These are phyloP conservation scores for Paspalum notatum DNA, from an alignment of 176 grass and related monocot genomes.

Conservation along the genomic window DNA sequence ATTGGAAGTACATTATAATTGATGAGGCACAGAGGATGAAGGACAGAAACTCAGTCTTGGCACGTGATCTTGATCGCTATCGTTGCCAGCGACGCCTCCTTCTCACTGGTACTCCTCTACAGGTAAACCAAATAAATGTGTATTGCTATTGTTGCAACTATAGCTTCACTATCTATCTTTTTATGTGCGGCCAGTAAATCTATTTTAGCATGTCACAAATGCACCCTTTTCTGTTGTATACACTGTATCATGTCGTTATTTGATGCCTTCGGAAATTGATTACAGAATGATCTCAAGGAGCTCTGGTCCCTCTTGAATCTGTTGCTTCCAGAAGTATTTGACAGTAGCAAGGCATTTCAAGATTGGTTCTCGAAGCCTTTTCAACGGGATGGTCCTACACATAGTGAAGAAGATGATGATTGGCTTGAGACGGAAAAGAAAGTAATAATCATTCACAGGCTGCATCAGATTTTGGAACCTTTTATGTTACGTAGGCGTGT, in stretches of 20 bases:
- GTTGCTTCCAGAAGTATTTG: slow-evolving; percentile 97
- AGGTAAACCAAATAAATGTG: slow-evolving; percentile 51
- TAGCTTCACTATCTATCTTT: background rate
- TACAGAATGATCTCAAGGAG: slow-evolving; percentile 99
- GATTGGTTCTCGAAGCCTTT: slow-evolving; percentile 99
- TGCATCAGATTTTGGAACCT: slow-evolving; percentile 98
- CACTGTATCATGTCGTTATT: background rate
- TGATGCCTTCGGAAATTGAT: slow-evolving; percentile 33
- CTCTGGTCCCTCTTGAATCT: slow-evolving; percentile 98
- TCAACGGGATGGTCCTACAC: slow-evolving; percentile 72
- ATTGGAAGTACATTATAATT: slow-evolving; percentile 99
- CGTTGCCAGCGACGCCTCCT: slow-evolving; percentile 94
- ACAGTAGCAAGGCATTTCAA: slow-evolving; percentile 97
- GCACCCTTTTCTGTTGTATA: slow-evolving; percentile 28
- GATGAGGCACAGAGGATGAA: slow-evolving; percentile 99
- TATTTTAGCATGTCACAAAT: slow-evolving; percentile 22
- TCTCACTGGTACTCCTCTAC: slow-evolving; percentile 94
- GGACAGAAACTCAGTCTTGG: slow-evolving; percentile 94
- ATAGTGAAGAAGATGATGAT: slow-evolving; percentile 86
- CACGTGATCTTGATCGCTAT: slow-evolving; percentile 94
- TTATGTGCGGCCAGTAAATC: background rate
- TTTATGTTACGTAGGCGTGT: slow-evolving; percentile 97
- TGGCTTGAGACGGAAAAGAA: slow-evolving; percentile 99
- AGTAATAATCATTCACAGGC: slow-evolving; percentile 95
- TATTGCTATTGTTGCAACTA: background rate